phyloP scores from a whole-genome alignment of 306 rosid genomes.

The Vigna mungo region DNA sequence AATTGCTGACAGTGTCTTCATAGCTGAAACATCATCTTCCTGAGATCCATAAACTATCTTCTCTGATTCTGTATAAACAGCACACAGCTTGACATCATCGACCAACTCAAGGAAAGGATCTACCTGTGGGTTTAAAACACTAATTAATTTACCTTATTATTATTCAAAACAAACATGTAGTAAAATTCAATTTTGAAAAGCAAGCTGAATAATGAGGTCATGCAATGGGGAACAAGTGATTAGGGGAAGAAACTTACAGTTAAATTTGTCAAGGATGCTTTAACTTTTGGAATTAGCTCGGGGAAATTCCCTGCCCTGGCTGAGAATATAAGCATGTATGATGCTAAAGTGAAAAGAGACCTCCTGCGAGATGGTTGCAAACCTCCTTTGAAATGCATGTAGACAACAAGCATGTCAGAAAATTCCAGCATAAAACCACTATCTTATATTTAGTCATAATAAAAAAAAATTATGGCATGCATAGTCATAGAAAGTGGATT shows the following conservation, averaged over 20 bases:
- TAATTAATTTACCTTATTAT: slow-evolving; percentile 30
- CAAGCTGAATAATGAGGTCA: slow-evolving; percentile 33
- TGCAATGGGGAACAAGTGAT: slow-evolving; percentile 32
- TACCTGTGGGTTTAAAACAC: slow-evolving; percentile 60
- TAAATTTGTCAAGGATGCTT: slow-evolving; percentile 60
- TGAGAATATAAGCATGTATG: slow-evolving; percentile 82
- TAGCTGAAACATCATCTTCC: slow-evolving; percentile 73
- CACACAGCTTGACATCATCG: slow-evolving; percentile 68
- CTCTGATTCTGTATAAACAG: slow-evolving; percentile 60
- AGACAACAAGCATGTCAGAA: slow-evolving; percentile 45
- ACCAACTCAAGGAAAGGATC: slow-evolving; percentile 90
- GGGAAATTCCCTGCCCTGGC: slow-evolving; percentile 74
- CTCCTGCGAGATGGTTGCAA: slow-evolving; percentile 84
- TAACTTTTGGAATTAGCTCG: slow-evolving; percentile 71
- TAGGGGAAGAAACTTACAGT: slow-evolving; percentile 54
- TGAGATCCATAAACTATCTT: slow-evolving; percentile 61
- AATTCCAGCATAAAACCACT: slow-evolving; percentile 27
- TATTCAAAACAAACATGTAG: background rate
- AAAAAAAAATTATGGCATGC: background rate
- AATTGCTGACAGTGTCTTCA: slow-evolving; percentile 60
- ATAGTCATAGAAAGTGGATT: background rate
- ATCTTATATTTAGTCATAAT: slow-evolving; percentile 21
- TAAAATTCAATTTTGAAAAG: slow-evolving; percentile 20
- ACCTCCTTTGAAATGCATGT: slow-evolving; percentile 62
- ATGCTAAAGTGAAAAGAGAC: slow-evolving; percentile 86